Conservation (phyloP, 306 rosid species). For the Arachis stenosperma region DNA sequence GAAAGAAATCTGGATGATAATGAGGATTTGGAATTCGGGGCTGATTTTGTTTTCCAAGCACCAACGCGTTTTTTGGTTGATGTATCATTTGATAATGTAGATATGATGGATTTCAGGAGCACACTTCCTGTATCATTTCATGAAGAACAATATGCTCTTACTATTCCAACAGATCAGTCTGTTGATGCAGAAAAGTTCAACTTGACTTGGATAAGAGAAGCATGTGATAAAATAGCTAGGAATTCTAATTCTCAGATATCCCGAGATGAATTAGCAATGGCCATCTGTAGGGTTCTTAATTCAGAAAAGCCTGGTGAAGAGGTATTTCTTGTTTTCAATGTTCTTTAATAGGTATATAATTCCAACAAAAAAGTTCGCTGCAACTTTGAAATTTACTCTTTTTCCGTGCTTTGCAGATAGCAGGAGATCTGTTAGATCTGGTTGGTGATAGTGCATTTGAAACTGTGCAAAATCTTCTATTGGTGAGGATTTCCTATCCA, state of each 20-base stretch:
- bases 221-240: slow-evolving; percentile 71
- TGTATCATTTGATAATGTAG: slow-evolving; percentile 67
- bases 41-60: slow-evolving; percentile 74
- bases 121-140: slow-evolving; percentile 49
- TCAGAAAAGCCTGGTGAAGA: slow-evolving; percentile 94
- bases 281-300: slow-evolving; percentile 89
- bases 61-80: slow-evolving; percentile 89
- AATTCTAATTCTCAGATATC: slow-evolving; percentile 56
- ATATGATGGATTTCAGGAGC: slow-evolving; percentile 59
- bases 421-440: slow-evolving; percentile 89
- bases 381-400: slow-evolving; percentile 23
- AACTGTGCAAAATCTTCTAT: slow-evolving; percentile 78
- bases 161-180: slow-evolving; percentile 33
- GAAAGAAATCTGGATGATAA: slow-evolving; percentile 47
- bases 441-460: slow-evolving; percentile 93
- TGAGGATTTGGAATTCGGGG: slow-evolving; percentile 71
- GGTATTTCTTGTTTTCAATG: slow-evolving; percentile 54
- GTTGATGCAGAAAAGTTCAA: slow-evolving; percentile 55
- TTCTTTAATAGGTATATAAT: slow-evolving; percentile 6
- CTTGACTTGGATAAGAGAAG: slow-evolving; percentile 86
- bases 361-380: slow-evolving; percentile 24
- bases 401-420: slow-evolving; percentile 63
- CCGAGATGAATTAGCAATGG: slow-evolving; percentile 84
- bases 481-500: slow-evolving; percentile 57
- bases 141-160: slow-evolving; percentile 43